Conservation (phyloP, 805 yeast species). For the Pichia exigua region DNA sequence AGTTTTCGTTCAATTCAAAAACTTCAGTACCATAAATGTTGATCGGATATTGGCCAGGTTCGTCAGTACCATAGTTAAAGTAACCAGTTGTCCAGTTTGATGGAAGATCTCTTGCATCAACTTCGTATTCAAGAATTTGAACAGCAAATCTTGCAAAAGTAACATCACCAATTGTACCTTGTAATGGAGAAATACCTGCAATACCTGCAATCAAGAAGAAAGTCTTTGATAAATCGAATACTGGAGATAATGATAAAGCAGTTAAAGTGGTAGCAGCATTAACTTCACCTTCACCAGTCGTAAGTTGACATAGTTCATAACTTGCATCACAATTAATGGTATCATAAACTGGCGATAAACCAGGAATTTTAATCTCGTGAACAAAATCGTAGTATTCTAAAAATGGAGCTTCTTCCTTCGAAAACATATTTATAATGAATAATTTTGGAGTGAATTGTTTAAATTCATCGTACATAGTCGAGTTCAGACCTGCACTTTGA, state of each 20-base stretch:
- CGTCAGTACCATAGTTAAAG: conserved; percentile 45
- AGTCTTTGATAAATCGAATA: conserved; percentile 50
- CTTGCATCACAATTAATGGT: conserved; percentile 45
- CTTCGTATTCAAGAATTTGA: conserved; percentile 53
- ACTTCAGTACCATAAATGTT: conserved; percentile 58
- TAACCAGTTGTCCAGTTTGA: conserved; percentile 54
- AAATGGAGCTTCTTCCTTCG: conserved; percentile 47
- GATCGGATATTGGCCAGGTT: conserved; percentile 43
- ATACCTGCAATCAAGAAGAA: conserved; percentile 60
- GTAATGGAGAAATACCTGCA: conserved; percentile 53
- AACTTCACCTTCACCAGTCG: conserved; percentile 65
- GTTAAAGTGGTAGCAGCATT: conserved; percentile 56
- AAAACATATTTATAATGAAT: conserved; percentile 49
- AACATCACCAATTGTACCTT: conserved; percentile 52
- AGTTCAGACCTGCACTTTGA: conserved; percentile 19
- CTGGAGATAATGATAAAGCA: conserved; percentile 45
- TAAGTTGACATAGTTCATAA: conserved; percentile 49
- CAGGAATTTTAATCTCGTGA: conserved; percentile 55
- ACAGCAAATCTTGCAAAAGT: conserved; percentile 55
- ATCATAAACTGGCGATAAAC: conserved; percentile 55
- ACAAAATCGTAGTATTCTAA: conserved; percentile 38
- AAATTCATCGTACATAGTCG: conserved; percentile 16
- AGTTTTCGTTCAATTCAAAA: conserved; percentile 50
- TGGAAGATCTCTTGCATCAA: conserved; percentile 43
- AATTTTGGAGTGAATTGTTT: conserved; percentile 43